Percentiles rank a stretch among this genome's conserved stretches.
These are phyloP conservation scores for Oryza australiensis DNA, from an alignment of 176 grass and related monocot species.

Conservation along the genomic window DNA sequence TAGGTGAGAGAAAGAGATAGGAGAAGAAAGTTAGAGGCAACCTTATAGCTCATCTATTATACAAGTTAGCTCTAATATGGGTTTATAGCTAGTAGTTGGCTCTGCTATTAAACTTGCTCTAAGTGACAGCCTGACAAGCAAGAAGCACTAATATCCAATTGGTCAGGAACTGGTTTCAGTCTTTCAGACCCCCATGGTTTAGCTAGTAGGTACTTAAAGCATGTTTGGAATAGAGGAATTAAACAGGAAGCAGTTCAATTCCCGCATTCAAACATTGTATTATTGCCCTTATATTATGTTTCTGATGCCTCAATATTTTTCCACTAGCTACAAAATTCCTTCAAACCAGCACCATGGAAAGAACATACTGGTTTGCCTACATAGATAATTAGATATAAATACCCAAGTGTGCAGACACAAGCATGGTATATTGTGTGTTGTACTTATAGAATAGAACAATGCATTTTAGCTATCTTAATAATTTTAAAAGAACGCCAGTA, in stretches of 20 bases:
- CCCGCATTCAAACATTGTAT: not conserved
- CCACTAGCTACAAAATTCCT: not conserved
- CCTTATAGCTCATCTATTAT: no score
- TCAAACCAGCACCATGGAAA: constrained; percentile 6
- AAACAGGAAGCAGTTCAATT: not conserved
- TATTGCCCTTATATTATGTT: not conserved
- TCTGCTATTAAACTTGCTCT: no score
- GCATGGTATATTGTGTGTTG: not conserved
- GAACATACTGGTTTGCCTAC: constrained; percentile 4
- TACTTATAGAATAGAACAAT: constrained; percentile 16
- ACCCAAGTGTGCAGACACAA: not conserved
- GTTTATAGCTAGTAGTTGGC: no score
- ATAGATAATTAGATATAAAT: constrained; percentile 7
- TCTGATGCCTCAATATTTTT: not conserved
- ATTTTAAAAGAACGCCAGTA: constrained; percentile 15
- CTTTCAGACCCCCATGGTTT: not conserved
- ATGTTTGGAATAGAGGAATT: not conserved
- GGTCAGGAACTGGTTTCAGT: not conserved
- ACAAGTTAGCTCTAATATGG: no score
- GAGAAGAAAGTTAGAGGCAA: no score
- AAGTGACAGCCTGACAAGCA: not conserved
- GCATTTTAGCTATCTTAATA: not conserved
- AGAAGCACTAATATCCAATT: not conserved
- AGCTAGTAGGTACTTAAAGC: not conserved
- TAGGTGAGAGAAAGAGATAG: no score